phyloP scores from a whole-genome alignment of 768 basidiomycete genomes.

The Paxillus involutus region DNA sequence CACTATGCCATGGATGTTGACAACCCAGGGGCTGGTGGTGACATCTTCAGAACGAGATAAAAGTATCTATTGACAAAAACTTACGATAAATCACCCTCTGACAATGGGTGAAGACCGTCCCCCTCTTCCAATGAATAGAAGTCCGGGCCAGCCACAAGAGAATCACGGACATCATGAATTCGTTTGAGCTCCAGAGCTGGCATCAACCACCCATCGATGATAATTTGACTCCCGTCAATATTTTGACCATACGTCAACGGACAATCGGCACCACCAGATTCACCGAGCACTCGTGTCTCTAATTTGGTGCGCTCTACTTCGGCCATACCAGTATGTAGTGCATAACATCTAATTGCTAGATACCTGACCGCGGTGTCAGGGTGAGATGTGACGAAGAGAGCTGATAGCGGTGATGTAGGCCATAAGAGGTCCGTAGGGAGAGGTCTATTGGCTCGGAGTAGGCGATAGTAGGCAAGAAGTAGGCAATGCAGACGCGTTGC shows the following conservation, averaged over 20 bases:
- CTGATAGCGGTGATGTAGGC: conserved; percentile 46
- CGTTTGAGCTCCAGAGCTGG: conserved; percentile 69
- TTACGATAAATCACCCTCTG: conserved; percentile 56
- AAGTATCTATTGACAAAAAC: conserved; percentile 10
- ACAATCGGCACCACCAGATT: conserved; percentile 59
- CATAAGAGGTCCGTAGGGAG: conserved; percentile 65
- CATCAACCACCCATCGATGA: conserved; percentile 81
- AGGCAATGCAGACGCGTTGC: conserved; percentile 58
- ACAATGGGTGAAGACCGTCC: conserved; percentile 35
- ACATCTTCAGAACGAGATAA: conserved; percentile 11
- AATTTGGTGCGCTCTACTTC: conserved; percentile 71
- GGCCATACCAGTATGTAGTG: conserved; percentile 72
- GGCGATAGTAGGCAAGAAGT: conserved; percentile 79
- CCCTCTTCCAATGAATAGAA: conserved; percentile 46
- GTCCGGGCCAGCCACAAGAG: conserved; percentile 41
- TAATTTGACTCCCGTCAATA: conserved; percentile 42
- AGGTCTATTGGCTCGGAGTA: conserved; percentile 71
- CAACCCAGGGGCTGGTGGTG: conserved; percentile 51
- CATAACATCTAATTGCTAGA: conserved; percentile 78
- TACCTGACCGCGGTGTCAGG: conserved; percentile 65
- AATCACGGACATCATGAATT: conserved; percentile 49
- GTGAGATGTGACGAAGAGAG: conserved; percentile 47
- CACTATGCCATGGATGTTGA: conserved; percentile 65
- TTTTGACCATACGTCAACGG: conserved; percentile 54
- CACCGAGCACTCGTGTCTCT: conserved; percentile 63